Base-by-base conservation (phyloP, 1,284 basidiomycete genomes). In the Austropuccinia psidii region DNA sequence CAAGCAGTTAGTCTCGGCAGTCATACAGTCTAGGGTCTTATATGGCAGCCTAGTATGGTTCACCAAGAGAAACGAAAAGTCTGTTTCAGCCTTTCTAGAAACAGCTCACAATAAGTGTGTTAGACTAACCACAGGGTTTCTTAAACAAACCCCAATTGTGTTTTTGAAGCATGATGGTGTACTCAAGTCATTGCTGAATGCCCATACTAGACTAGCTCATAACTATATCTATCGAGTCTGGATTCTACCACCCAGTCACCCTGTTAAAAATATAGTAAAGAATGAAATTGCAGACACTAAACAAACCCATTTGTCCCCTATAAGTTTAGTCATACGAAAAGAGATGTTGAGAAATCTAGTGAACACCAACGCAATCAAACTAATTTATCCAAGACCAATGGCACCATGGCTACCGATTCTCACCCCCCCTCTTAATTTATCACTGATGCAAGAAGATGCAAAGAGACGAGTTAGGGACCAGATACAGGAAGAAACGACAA, bases 21-120 rank as follows among this genome's bases (percentile, higher is more conserved):
- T 57, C 21, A 4, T 68, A 24, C 27, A 43, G 6, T 35, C 52
- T 0, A 24, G 49, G 29, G 19, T 57, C 15, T 29, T 68, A 4
- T 68, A 39, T 57, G 66, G 66, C 2, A 68, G 66, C 27, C 9
- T 68, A 39, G 35, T 68, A 6, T 68, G 66, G 66, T 54, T 57
- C 33, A 68, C 50, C 0, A 7, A 33, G 31, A 41, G n/a, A 13
- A 55, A 52, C n/a, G n/a, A 19, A 13, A 54, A 55, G 15, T 55
- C 8, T 5, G 47, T 57, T 4, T 13, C 50, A 13, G n/a, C 37
- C 11, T 19, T 68, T 2, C n/a, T 68, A 39, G 33, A 52, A 27
- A n/a, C 19, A 3, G 8, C 55, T 6, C 39, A 39, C 6, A 29
- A 55, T 29, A 8, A 68, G 31, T 31, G 50, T 1, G 43, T 29